Evolutionary conservation across 768 basidiomycete species (phyloP), one percentile per base, ranked within the genome.

Genomic region (Tricholoma matsutake): DNA sequence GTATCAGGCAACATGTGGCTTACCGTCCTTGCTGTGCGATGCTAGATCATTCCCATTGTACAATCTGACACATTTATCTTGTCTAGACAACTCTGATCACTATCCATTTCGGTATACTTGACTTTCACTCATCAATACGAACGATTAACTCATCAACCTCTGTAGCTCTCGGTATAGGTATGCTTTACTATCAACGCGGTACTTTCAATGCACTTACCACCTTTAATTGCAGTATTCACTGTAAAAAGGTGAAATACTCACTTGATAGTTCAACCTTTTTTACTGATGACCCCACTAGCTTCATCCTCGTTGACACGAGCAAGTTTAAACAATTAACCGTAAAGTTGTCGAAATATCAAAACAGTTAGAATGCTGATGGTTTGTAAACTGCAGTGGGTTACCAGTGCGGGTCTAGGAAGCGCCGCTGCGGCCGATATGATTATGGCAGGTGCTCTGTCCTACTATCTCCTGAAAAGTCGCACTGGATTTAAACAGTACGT

Each of bases 341-440:
- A 62, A 54, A 76, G 32, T 65, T 22, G 34, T 53, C 64, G 32
- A 28, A 49, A 35, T 37, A 0, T 16, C 8, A 5, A 18, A 51
- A 3, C 60, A 81, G 79, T 39, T 8, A 32, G 8, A 0, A 53
- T 32, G n/a, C 29, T 53, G 32, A 31, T 83, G 22, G 22, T 85
- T 22, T 11, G 16, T 53, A 16, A 55, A 58, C 59, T 37, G 25
- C 49, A 72, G 82, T 83, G 82, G 83, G 76, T 84, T 13, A 80
- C 82, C 7, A 79, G 76, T 63, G 63, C 75, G 25, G 83, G 81
- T 1, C 70, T 81, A 53, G 78, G 80, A 34, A 76, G 79, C 58
- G 79, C 80, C 25, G 79, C 79, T n/a, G 76, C 76, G 14, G 77
- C 81, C 9, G 82, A 83, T 63, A 72, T 81, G 60, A 71, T 82